Evolutionary conservation across 2,329 filamentous ascomycete genomes (phyloP).

Genomic region (Hirsutella rhossiliensis): DNA sequence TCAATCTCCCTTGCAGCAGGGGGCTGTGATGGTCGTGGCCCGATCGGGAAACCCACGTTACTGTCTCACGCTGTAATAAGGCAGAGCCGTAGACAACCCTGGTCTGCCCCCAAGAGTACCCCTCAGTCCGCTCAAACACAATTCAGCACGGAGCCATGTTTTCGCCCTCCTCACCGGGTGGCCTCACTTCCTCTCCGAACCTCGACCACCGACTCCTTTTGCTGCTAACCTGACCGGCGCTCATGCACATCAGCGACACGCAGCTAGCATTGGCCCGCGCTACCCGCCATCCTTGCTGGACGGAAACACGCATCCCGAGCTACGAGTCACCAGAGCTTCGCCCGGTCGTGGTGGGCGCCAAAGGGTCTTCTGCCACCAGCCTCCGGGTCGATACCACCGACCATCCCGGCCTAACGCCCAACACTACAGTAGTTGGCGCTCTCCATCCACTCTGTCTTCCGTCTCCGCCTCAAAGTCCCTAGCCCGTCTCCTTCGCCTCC

Average conservation of each 20-base stretch:
- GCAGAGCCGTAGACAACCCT: background rate
- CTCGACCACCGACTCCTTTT: constrained; percentile 18
- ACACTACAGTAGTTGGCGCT: constrained; percentile 6
- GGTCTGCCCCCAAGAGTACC: constrained; percentile 13
- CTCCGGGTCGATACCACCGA: background rate
- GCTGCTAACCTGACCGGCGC: constrained; percentile 4
- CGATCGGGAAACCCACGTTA: constrained; percentile 9
- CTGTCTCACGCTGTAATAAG: constrained; percentile 4
- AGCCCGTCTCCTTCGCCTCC: constrained; percentile 7
- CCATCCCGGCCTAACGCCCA: constrained; percentile 2
- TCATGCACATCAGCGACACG: constrained; percentile 11
- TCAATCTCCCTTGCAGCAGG: background rate
- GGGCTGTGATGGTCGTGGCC: constrained; percentile 2
- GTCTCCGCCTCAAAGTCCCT: constrained; percentile 12
- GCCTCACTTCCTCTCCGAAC: constrained; percentile 24
- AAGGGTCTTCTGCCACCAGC: background rate
- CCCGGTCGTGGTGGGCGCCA: background rate
- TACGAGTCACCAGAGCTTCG: constrained; percentile 1
- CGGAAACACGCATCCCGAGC: constrained; percentile 3
- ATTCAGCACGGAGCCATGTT: constrained; percentile 25
- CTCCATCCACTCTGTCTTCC: constrained; percentile 12
- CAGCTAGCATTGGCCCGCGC: constrained; percentile 10
- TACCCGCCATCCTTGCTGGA: constrained; percentile 10
- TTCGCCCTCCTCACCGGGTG: constrained; percentile 26
- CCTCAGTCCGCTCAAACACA: constrained; percentile 30